A percentile compares a stretch with the other conserved stretches of the same genome.
Evolutionary conservation across 768 basidiomycete species (phyloP).

Genomic region (Krasilnikovozyma curviuscula): DNA sequence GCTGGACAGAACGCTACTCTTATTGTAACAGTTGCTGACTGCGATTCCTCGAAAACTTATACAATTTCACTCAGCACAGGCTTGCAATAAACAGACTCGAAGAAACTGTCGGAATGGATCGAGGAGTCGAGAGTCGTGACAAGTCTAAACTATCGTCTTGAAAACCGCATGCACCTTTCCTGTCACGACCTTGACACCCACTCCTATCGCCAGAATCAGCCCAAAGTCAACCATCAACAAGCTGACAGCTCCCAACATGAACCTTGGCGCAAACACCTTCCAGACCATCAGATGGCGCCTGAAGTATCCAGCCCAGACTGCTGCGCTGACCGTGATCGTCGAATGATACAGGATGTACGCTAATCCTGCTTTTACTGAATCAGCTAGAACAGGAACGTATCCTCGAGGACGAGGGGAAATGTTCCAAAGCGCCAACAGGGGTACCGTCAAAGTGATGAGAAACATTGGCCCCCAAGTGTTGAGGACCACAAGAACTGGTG

Average conservation of each 20-base stretch:
- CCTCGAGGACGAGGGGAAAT: conserved; percentile 38
- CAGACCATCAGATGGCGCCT: conserved; percentile 89
- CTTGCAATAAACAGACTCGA: no score
- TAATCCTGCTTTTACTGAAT: conserved; percentile 30
- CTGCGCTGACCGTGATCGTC: conserved; percentile 2
- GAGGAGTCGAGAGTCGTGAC: background rate
- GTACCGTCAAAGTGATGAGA: conserved; percentile 45
- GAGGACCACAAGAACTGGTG: conserved; percentile 49
- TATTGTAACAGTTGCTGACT: no score
- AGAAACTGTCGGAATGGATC: background rate
- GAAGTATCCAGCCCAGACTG: conserved; percentile 16
- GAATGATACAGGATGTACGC: conserved; percentile 8
- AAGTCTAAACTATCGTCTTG: conserved; percentile 12
- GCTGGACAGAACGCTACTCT: no score
- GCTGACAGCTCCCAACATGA: conserved; percentile 54
- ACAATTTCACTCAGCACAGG: no score
- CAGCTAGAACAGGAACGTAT: conserved; percentile 21
- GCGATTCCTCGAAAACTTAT: no score
- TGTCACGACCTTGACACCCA: conserved; percentile 30
- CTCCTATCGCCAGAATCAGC: conserved; percentile 41
- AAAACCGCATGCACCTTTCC: conserved; percentile 25
- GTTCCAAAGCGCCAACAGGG: conserved; percentile 68
- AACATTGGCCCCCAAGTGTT: conserved; percentile 62
- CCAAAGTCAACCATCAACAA: conserved; percentile 53
- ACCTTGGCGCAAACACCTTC: conserved; percentile 95